Evolutionary conservation across 2,329 filamentous ascomycete genomes (phyloP).

Genomic region (Rhinocladiella mackenziei): DNA sequence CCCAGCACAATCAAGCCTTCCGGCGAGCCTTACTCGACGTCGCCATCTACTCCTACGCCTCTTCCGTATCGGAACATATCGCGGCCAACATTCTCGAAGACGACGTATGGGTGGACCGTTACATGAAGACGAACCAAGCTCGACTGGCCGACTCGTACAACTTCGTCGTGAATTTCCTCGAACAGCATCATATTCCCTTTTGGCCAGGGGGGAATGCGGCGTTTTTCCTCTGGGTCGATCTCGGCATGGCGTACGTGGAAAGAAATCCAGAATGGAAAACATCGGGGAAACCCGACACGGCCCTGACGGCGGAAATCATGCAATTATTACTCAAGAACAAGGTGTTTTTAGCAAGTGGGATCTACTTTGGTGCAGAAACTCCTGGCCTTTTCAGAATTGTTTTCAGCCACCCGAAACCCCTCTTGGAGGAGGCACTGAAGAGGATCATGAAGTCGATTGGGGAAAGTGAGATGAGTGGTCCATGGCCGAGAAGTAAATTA

Average conservation of each 20-base stretch:
- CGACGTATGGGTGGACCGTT: conserved; percentile 42
- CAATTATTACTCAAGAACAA: conserved; percentile 37
- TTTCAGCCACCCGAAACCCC: conserved; percentile 33
- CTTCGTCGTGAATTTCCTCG: conserved; percentile 39
- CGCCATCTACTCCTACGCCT: conserved; percentile 45
- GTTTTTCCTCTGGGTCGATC: conserved; percentile 55
- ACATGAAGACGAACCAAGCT: conserved; percentile 43
- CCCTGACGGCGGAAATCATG: conserved; percentile 28
- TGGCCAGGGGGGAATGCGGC: conserved; percentile 51
- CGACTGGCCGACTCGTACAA: conserved; percentile 42
- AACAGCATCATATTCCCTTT: conserved; percentile 45
- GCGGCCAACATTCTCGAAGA: conserved; percentile 45
- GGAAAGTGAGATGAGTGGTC: too few relatives aligned
- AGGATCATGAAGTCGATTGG: conserved; percentile 6
- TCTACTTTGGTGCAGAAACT: conserved; percentile 38
- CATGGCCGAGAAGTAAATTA: too few relatives aligned
- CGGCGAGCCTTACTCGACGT: conserved; percentile 40
- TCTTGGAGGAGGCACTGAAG: conserved; percentile 34
- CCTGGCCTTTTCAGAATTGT: conserved; percentile 45
- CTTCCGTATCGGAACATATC: conserved; percentile 43
- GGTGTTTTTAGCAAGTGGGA: conserved; percentile 38
- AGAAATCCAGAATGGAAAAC: conserved; percentile 1
- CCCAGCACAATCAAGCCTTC: conserved; percentile 43
- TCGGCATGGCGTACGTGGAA: conserved; percentile 35
- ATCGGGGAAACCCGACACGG: neutral